Percentiles rank a stretch among this genome's conserved stretches.
These are phyloP conservation scores for Austroboletus festivus DNA, from an alignment of 768 basidiomycete species.

Conservation along the genomic window DNA sequence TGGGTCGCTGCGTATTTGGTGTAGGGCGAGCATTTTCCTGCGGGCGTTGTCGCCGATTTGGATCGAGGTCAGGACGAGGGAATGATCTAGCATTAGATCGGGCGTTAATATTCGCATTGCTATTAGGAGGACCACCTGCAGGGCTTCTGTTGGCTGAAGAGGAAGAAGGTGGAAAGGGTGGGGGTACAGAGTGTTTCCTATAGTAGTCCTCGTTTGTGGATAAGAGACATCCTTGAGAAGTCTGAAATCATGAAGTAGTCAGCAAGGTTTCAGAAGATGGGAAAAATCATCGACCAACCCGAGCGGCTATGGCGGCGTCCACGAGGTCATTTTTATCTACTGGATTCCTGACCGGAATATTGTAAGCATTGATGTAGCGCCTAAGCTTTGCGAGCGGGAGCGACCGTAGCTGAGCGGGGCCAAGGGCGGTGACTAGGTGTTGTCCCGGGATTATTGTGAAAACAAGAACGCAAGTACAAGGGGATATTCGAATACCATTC, in stretches of 20 bases:
- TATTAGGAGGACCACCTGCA: conserved; percentile 10
- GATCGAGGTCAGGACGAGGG: conserved; percentile 62
- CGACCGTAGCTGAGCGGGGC: conserved; percentile 51
- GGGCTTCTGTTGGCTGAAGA: conserved; percentile 18
- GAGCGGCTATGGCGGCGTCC: conserved; percentile 50
- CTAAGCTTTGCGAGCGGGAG: conserved; percentile 60
- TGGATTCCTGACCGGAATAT: conserved; percentile 56
- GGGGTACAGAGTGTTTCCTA: conserved; percentile 29
- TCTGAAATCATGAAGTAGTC: conserved; percentile 38
- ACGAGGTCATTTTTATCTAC: conserved; percentile 81
- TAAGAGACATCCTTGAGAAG: conserved; percentile 58
- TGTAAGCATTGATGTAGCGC: conserved; percentile 68
- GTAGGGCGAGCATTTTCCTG: conserved; percentile 16
- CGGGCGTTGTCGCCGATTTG: conserved; percentile 37
- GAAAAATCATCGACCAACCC: conserved; percentile 40
- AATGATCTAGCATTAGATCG: conserved; percentile 39
- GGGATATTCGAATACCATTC: neutral
- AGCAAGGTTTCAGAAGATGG: neutral
- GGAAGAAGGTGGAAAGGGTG: conserved; percentile 6
- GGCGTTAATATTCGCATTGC: conserved; percentile 15
- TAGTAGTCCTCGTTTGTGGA: conserved; percentile 54
- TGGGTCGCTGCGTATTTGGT: conserved; percentile 12
- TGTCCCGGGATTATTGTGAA: neutral
- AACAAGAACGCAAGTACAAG: neutral
- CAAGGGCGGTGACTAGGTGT: conserved; percentile 63